Percentiles rank a stretch among this genome's conserved stretches.
phyloP scores from a whole-genome alignment of 305 asterid species.

The Fraxinus albicans region DNA sequence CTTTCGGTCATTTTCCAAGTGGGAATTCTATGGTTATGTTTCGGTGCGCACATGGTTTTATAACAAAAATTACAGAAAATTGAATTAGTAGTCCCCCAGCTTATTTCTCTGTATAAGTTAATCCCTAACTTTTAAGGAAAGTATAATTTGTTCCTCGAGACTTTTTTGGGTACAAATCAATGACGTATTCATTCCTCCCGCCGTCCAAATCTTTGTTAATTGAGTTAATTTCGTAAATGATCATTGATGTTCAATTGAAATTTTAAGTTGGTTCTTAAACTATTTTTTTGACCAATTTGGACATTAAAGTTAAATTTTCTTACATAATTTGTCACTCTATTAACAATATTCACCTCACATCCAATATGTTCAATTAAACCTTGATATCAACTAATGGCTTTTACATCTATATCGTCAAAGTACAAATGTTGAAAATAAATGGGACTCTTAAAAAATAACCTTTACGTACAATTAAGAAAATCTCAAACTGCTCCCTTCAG shows the following conservation, averaged over 20 bases:
- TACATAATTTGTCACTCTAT: neutral
- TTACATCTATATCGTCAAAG: too few species aligned
- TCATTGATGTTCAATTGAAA: neutral
- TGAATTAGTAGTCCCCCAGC: neutral
- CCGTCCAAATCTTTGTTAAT: neutral
- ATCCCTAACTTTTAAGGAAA: neutral
- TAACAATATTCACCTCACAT: neutral
- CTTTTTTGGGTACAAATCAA: neutral
- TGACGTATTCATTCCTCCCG: neutral
- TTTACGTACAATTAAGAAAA: neutral
- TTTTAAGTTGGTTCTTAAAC: neutral
- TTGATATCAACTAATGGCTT: too few species aligned
- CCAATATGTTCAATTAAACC: neutral
- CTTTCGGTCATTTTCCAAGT: neutral
- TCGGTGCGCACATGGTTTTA: neutral
- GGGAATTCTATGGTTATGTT: neutral
- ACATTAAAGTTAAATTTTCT: neutral
- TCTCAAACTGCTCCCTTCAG: neutral
- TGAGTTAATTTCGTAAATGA: neutral
- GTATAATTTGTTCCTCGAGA: neutral
- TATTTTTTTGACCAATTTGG: neutral
- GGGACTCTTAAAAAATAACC: neutral
- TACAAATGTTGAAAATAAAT: neutral
- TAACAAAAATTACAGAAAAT: neutral
- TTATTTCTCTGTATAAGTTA: neutral